Evolutionary conservation across 306 rosid species (phyloP).

Genomic region (Trifolium repens): DNA sequence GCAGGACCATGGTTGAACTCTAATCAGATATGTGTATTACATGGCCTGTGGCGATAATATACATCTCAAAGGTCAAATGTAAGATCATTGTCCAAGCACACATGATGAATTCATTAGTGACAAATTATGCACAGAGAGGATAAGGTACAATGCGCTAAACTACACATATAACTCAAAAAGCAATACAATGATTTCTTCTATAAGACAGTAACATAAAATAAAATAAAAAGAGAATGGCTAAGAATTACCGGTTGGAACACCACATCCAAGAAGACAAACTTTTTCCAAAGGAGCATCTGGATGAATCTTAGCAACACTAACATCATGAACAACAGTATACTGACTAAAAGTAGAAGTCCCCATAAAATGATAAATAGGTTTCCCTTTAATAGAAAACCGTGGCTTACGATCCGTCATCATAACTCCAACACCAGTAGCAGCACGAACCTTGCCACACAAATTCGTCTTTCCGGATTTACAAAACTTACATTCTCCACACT

Average conservation of each 20-base stretch:
- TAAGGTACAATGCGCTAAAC: not conserved
- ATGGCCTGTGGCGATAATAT: not conserved
- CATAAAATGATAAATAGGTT: conserved; percentile 89
- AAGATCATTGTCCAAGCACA: conserved; percentile 16
- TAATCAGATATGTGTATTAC: conserved; percentile 12
- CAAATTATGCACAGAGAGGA: not conserved
- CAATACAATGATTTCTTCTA: not conserved
- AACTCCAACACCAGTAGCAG: conserved; percentile 92
- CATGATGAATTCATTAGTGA: conserved; percentile 7
- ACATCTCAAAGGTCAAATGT: conserved; percentile 5
- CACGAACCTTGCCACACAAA: conserved; percentile 92
- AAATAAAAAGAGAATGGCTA: not conserved
- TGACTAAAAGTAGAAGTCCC: conserved; percentile 98
- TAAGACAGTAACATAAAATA: not conserved
- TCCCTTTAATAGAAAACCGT: conserved; percentile 84
- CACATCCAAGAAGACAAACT: conserved; percentile 98
- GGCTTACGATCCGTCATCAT: conserved; percentile 86
- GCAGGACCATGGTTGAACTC: not conserved
- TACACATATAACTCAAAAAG: not conserved
- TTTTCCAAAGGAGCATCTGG: conserved; percentile 81
- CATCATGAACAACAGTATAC: conserved; percentile 95
- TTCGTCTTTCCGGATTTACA: conserved; percentile 98
- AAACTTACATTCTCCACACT: conserved; percentile 92
- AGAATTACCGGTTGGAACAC: conserved; percentile 68
- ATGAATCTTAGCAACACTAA: conserved; percentile 90